These are phyloP conservation scores for Trametes sp. DNA, from an alignment of 1,284 basidiomycete genomes.

Conservation along the genomic window DNA sequence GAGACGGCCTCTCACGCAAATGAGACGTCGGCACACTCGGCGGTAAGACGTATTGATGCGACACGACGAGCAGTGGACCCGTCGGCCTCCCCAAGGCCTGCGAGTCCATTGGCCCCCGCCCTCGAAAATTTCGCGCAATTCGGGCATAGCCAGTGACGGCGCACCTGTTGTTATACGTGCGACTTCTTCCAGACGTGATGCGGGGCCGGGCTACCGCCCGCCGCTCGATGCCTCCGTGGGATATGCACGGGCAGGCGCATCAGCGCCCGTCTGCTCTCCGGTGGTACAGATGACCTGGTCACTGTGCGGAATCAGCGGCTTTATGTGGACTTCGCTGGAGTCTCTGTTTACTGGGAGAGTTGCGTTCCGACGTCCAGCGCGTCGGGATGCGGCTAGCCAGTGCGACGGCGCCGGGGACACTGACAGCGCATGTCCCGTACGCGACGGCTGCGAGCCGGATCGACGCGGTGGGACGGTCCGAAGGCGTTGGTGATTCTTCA, in stretches of 20 bases:
- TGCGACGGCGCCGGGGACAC: slow-evolving; percentile 1
- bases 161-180: slow-evolving; percentile 3
- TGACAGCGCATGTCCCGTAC: too few species aligned
- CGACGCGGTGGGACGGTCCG: slow-evolving; percentile 10
- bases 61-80: not conserved
- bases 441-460: slow-evolving; percentile 14
- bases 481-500: slow-evolving; percentile 8
- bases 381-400: not conserved
- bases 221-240: slow-evolving; percentile 3
- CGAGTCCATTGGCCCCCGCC: not conserved
- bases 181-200: not conserved
- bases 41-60: slow-evolving; percentile 6
- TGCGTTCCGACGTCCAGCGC: not conserved
- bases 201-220: not conserved
- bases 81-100: not conserved
- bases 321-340: too few species aligned
- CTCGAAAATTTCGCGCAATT: not conserved
- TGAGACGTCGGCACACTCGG: not conserved
- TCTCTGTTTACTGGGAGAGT: not conserved
- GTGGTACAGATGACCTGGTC: not conserved
- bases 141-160: not conserved
- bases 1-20: not conserved
- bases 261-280: slow-evolving; percentile 1
- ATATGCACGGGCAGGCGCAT: slow-evolving; percentile 1
- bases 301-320: not conserved